Base-by-base conservation (phyloP, 2,329 filamentous ascomycete species). In the Aspergillus novoparasiticus region DNA sequence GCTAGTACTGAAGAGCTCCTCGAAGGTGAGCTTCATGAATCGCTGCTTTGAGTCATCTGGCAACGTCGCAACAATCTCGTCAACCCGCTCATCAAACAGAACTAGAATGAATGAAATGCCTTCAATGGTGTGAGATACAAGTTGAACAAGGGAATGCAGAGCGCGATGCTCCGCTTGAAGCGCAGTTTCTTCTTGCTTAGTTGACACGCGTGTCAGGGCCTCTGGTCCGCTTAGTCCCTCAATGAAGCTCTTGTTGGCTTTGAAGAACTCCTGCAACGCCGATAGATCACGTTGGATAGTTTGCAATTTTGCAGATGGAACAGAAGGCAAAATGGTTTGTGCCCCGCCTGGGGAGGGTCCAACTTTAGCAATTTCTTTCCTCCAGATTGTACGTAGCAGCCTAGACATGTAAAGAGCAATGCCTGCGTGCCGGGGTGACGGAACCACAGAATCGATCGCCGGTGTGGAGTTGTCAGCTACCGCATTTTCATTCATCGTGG, bases 31-130 rank as follows among this genome's bases (percentile, higher is more conserved):
- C 41, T 89, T 86, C 63, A 87, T 85, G 58, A 96, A 87, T 63
- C 88, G 86, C 67, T 89, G 84, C 64, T 90, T 89, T 0, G 89
- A 85, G 0, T 84, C 80, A 3, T 91, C 90, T 9, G 93, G 88
- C 6, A 99, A 83, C 5, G 91, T 85, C 6, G 88, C 82, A 68
- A 94, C 89, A 54, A 98, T 97, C 65, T 99, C 94, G 50, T 93
- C 88, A 5, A 97, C 89, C 12, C 91, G 89, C 82, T 99, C 94
- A 68, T 98, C 94, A 65, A 98, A 98, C 1, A 99, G 84, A 74
- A 97, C 95, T 26, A 94, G 85, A 4, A 97, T 93, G 71, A 99
- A 99, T 0, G 94, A 96, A 58, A 99, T 97, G 4, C 95, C 95
- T 76, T 99, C 95, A 9, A 95, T 94, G 45, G 97, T 95, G 76